Evolutionary conservation across 192 early-diverging fungal species (phyloP), one percentile per base, ranked within the genome.

Genomic region (Umbelopsis vinacea): DNA sequence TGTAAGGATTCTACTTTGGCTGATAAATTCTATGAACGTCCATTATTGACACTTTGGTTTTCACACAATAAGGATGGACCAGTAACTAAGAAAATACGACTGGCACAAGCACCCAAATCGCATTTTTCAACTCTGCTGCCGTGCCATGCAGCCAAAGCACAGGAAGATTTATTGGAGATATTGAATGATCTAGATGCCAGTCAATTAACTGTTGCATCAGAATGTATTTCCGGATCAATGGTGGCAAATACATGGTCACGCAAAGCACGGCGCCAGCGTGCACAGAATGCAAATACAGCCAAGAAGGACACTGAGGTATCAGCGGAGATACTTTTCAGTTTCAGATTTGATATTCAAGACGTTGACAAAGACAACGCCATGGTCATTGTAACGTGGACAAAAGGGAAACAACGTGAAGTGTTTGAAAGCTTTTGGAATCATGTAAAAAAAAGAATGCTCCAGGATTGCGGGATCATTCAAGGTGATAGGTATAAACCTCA

Each of bases 391-490:
- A 75, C 69, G 6, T 87, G 86, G 86, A 81, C 74, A 15, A 50
- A 76, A 43, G 86, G 86, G 6, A 66, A 81, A 9, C 80, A 85
- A 33, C 73, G 86, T 38, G 79, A 72, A 33, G 26, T 85, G 12
- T 87, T 87, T 71, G 82, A 82, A 53, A 69, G 76, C 6, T 87
- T 83, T 55, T 87, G 82, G 76, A 73, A 54, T 73, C 76, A 77
- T 21, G 46, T 77, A 10, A 77, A 73, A 45, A 77, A 77, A 47
- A 69, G 71, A 50, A 26, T 77, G 0, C 71, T 73, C 22, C 52
- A 77, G 52, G 24, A 19, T 4, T 77, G 66, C 66, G 76, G 68
- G 4, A 52, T 72, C n/a, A 50, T 54, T 22, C 50, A 54, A n/a
- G 67, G 67, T 19, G 67, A 69, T 37, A 63, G 17, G 33, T 63